Evolutionary conservation across 2,329 filamentous ascomycete species (phyloP).

Genomic region (Colletotrichum sp.): DNA sequence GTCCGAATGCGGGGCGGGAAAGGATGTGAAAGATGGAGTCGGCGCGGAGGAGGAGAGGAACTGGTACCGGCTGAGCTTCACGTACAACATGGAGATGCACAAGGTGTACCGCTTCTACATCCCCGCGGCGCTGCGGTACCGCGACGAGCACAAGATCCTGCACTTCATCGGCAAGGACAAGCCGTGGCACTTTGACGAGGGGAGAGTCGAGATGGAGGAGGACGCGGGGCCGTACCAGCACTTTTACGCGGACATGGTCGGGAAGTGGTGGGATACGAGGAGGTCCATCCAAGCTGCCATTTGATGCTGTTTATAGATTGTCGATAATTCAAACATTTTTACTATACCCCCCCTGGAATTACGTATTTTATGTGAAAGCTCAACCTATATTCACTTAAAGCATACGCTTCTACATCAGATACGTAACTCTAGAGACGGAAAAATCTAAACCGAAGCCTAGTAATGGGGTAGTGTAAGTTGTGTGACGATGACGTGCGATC

Average conservation of each 20-base stretch:
- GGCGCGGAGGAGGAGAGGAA: slow-evolving; percentile 22
- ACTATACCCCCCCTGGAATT: background rate
- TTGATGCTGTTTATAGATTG: background rate
- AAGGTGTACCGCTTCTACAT: slow-evolving; percentile 26
- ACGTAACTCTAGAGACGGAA: background rate
- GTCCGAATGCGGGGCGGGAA: background rate
- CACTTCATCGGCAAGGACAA: slow-evolving; percentile 75
- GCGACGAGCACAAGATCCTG: slow-evolving; percentile 58
- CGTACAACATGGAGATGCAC: slow-evolving; percentile 28
- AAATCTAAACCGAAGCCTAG: background rate
- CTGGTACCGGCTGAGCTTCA: slow-evolving; percentile 26
- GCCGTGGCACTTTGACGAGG: slow-evolving; percentile 56
- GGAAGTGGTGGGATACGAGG: slow-evolving; percentile 23
- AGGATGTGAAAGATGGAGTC: too few relatives aligned
- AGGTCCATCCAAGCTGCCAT: background rate
- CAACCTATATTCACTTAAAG: accelerated
- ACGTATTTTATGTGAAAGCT: accelerated
- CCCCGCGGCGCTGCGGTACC: slow-evolving; percentile 23
- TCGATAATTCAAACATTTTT: background rate
- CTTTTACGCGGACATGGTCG: slow-evolving; percentile 25
- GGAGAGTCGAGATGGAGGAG: slow-evolving; percentile 2
- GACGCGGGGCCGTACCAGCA: slow-evolving; percentile 13
- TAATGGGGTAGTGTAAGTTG: background rate
- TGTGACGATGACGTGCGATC: accelerated
- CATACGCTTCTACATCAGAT: background rate